Percentiles rank a stretch among this genome's conserved stretches.
Evolutionary conservation across 164 flowering plant species (phyloP).

Genomic region (Sedum album): DNA sequence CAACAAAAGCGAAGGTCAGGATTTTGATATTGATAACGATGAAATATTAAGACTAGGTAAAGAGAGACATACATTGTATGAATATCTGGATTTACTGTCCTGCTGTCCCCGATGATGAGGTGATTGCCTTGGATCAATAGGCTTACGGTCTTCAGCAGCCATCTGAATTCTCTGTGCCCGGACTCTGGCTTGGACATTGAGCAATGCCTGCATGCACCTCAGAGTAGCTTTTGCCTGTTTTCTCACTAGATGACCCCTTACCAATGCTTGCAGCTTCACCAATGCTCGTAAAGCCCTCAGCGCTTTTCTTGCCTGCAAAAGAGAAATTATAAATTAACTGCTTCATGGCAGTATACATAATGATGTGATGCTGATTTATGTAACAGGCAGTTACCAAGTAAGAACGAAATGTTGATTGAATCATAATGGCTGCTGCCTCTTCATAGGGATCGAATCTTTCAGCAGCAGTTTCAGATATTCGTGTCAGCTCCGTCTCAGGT

Average conservation of each 20-base stretch:
- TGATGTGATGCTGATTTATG: neutral
- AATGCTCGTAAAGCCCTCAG: conserved; percentile 71
- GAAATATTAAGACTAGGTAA: neutral
- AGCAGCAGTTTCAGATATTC: conserved; percentile 38
- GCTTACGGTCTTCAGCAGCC: conserved; percentile 47
- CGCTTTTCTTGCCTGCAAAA: conserved; percentile 81
- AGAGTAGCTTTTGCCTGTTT: conserved; percentile 83
- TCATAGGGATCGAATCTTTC: conserved; percentile 32
- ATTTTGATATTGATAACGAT: neutral
- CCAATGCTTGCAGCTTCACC: conserved; percentile 91
- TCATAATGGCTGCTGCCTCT: conserved; percentile 45
- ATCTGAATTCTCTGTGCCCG: conserved; percentile 59
- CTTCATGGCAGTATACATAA: neutral
- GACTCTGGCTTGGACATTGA: conserved; percentile 71
- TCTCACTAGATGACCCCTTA: conserved; percentile 86
- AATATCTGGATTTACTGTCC: conserved; percentile 31
- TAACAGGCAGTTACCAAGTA: conserved; percentile 34
- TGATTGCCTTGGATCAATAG: conserved; percentile 30
- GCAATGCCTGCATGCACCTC: conserved; percentile 87
- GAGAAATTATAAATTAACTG: no score
- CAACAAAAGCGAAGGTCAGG: neutral
- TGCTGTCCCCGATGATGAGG: conserved; percentile 45
- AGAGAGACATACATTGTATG: conserved; percentile 32
- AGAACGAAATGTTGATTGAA: conserved; percentile 51
- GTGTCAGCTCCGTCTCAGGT: conserved; percentile 58